Base-by-base conservation (phyloP, 1,284 basidiomycete species). In the Trichosporon sp. region DNA sequence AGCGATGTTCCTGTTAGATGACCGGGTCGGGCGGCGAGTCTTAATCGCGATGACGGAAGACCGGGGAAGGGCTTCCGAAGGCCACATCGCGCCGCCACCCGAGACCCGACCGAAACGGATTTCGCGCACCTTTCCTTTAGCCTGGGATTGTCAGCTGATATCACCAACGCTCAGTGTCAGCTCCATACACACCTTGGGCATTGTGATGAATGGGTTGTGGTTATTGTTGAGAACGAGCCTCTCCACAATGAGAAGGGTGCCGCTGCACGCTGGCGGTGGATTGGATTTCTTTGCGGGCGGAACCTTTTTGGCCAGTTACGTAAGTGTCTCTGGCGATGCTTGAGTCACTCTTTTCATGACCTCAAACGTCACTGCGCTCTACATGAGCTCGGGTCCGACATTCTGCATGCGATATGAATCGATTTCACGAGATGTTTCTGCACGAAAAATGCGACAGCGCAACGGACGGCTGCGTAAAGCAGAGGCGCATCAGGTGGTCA, bases 121-220 rank as follows among this genome's bases (percentile, higher is more conserved):
- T 40, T 12, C n/a, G 64, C 77, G 61, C 54, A 80, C 80, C 77
- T 81, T 82, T 80, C 80, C 81, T 75, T 82, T 82, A 70, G 79
- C 78, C 81, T 82, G 69, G 3, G 38, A 11, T 1, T 73, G 77
- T 75, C 54, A 73, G 73, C 70, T 65, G 7, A 4, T 26, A 8
- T 16, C 32, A 31, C 3, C 7, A 16, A 32, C 14, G 5, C 5
- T 6, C 12, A 56, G 8, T 6, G 31, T 16, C 8, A 40, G 21
- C 12, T 21, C 21, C 12, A 1, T 12, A 61, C 37, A 16, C 46
- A 81, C 81, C 76, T 83, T 83, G 68, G 81, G 81, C 81, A 83
- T 83, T 67, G 71, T 77, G 74, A 54, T 68, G 40, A 54, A 26
- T 73, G 43, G 67, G 19, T 56, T 51, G 65, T 54, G 56, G 35